phyloP scores from a whole-genome alignment of 1,284 basidiomycete genomes.

The Retiboletus flavoniger region DNA sequence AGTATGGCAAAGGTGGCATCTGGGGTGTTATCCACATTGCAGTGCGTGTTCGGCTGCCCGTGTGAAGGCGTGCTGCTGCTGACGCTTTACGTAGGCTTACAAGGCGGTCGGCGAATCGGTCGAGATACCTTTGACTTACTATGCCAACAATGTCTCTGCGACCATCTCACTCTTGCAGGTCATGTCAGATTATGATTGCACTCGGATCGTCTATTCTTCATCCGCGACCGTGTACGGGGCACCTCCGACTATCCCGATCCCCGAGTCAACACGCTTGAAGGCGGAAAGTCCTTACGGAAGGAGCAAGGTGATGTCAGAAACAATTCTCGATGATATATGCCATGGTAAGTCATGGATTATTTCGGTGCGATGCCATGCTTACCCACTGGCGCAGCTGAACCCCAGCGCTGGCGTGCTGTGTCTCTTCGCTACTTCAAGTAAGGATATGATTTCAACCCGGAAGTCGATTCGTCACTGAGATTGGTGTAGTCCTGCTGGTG shows the following conservation, averaged over 20 bases:
- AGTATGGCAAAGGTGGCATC: slow-evolving; percentile 89
- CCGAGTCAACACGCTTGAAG: slow-evolving; percentile 85
- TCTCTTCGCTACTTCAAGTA: slow-evolving; percentile 97
- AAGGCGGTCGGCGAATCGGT: slow-evolving; percentile 99
- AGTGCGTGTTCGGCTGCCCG: slow-evolving; percentile 44
- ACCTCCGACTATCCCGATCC: slow-evolving; percentile 90
- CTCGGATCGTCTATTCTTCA: slow-evolving; percentile 93
- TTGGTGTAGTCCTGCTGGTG: slow-evolving; percentile 80
- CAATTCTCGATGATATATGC: slow-evolving; percentile 87
- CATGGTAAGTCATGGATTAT: slow-evolving; percentile 50
- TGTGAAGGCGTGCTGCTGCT: neutral
- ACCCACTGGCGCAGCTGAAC: slow-evolving; percentile 52
- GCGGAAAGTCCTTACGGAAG: slow-evolving; percentile 95
- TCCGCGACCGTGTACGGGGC: slow-evolving; percentile 99
- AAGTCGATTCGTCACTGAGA: slow-evolving; percentile 1
- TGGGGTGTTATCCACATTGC: slow-evolving; percentile 98
- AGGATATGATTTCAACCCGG: slow-evolving; percentile 26
- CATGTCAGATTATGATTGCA: slow-evolving; percentile 84
- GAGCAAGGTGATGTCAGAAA: slow-evolving; percentile 95
- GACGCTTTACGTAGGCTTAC: slow-evolving; percentile 63
- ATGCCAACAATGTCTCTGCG: slow-evolving; percentile 87
- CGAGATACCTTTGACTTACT: slow-evolving; percentile 91
- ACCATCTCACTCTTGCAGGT: slow-evolving; percentile 80
- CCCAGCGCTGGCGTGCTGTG: slow-evolving; percentile 73
- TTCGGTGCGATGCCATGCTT: slow-evolving; percentile 5